These are phyloP conservation scores for Aspergillus ustus DNA, from an alignment of 2,329 filamentous ascomycete genomes.

Conservation along the genomic window DNA sequence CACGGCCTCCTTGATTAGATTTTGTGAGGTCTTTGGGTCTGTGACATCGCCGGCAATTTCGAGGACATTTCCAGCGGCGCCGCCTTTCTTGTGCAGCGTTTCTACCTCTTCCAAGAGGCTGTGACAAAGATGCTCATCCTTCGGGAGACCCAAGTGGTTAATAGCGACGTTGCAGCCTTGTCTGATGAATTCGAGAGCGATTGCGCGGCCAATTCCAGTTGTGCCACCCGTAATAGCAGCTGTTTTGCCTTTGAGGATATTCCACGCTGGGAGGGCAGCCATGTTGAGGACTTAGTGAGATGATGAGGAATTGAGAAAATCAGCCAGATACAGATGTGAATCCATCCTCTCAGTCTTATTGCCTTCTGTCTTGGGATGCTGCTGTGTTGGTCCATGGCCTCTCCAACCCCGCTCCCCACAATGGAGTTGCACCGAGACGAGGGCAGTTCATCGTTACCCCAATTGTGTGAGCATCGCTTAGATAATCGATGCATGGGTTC, in stretches of 20 bases:
- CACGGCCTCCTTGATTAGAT: constrained; percentile 70
- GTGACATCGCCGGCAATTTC: constrained; percentile 78
- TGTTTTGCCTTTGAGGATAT: constrained; percentile 71
- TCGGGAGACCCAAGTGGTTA: constrained; percentile 69
- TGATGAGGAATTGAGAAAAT: background rate
- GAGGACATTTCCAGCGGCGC: constrained; percentile 53
- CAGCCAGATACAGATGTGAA: background rate
- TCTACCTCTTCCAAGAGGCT: constrained; percentile 10
- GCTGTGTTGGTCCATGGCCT: too few relatives aligned
- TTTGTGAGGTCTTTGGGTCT: constrained; percentile 70
- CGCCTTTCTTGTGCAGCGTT: constrained; percentile 21
- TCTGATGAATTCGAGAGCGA: constrained; percentile 75
- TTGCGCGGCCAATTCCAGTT: constrained; percentile 82
- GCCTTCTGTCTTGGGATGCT: background rate
- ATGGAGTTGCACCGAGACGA: background rate
- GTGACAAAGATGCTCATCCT: constrained; percentile 31
- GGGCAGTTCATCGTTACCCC: background rate
- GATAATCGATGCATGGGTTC: background rate
- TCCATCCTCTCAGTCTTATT: background rate
- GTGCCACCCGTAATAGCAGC: constrained; percentile 86
- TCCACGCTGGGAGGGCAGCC: constrained; percentile 28
- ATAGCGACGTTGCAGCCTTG: constrained; percentile 80
- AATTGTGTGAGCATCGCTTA: background rate
- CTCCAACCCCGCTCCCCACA: background rate
- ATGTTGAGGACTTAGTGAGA: constrained; percentile 5